Evolutionary conservation across 2,329 filamentous ascomycete species (phyloP).

Genomic region (Talaromyces rugulosus): DNA sequence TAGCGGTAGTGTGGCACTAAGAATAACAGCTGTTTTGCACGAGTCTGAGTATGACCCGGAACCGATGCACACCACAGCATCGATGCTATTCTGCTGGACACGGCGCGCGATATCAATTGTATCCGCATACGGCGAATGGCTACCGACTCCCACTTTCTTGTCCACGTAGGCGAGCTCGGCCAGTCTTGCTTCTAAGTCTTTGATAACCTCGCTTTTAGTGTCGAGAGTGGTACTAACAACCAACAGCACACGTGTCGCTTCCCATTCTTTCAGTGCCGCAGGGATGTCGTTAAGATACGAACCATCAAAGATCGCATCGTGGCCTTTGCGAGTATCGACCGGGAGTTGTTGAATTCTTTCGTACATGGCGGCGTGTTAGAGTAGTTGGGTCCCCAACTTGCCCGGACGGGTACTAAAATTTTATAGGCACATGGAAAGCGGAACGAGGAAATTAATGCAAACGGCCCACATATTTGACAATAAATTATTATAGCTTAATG

Average conservation of each 20-base stretch:
- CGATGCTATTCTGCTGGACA: background rate
- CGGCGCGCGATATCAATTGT: conserved; percentile 3
- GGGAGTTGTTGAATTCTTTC: conserved; percentile 18
- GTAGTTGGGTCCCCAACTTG: too few relatives aligned
- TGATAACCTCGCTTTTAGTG: background rate
- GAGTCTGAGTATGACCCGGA: conserved; percentile 7
- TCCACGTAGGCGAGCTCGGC: background rate
- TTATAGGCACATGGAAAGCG: too few relatives aligned
- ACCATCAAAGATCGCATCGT: conserved; percentile 2
- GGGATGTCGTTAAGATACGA: conserved; percentile 8
- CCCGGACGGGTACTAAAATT: too few relatives aligned
- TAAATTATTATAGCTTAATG: too few relatives aligned
- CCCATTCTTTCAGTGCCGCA: conserved; percentile 2
- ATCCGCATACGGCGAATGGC: conserved; percentile 6
- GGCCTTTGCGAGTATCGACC: background rate
- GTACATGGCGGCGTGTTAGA: background rate
- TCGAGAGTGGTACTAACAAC: conserved; percentile 5
- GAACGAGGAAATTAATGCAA: too few relatives aligned
- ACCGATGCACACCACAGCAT: conserved; percentile 2
- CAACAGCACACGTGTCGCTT: conserved; percentile 1
- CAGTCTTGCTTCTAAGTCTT: background rate
- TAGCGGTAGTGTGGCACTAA: background rate
- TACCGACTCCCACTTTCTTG: conserved; percentile 5
- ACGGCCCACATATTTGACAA: too few relatives aligned
- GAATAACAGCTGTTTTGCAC: conserved; percentile 4